phyloP scores from a whole-genome alignment of 805 yeast species.

The Tanozyma kutaoensis region DNA sequence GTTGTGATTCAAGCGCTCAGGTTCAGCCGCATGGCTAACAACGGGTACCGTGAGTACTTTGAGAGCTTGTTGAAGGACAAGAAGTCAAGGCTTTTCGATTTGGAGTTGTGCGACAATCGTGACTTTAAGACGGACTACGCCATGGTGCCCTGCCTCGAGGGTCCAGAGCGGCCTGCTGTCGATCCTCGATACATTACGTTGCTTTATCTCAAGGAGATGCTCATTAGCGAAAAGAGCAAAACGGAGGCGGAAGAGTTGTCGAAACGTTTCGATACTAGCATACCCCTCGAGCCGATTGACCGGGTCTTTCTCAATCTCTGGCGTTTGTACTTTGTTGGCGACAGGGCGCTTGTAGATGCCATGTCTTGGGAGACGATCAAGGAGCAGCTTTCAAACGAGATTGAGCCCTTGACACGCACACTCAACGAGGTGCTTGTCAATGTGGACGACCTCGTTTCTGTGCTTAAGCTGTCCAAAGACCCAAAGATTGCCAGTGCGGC shows the following conservation, averaged over 20 bases:
- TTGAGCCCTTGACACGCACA: slow-evolving; percentile 6
- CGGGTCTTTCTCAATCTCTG: no score
- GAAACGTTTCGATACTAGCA: no score
- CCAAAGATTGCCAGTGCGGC: slow-evolving; percentile 2
- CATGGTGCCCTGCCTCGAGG: slow-evolving; percentile 24
- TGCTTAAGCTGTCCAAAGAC: slow-evolving; percentile 4
- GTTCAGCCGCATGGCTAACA: slow-evolving; percentile 16
- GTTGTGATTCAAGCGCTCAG: slow-evolving; percentile 19
- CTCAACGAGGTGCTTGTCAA: slow-evolving; percentile 4
- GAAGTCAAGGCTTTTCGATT: slow-evolving; percentile 4
- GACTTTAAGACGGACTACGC: slow-evolving; percentile 46
- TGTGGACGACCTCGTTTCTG: slow-evolving; percentile 4
- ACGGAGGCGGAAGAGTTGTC: background rate
- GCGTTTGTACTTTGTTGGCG: no score
- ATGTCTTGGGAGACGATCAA: no score
- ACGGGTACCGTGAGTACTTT: slow-evolving; percentile 17
- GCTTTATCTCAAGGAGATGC: slow-evolving; percentile 23
- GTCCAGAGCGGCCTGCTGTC: slow-evolving; percentile 5
- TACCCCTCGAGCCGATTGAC: no score
- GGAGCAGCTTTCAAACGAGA: no score
- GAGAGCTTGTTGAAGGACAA: slow-evolving; percentile 5
- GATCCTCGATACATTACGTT: slow-evolving; percentile 18
- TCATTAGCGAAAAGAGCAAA: slow-evolving; percentile 16
- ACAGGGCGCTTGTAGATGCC: no score
- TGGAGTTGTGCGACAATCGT: slow-evolving; percentile 37